Conservation (phyloP, 768 basidiomycete genomes). For the Amyloporia xantha region DNA sequence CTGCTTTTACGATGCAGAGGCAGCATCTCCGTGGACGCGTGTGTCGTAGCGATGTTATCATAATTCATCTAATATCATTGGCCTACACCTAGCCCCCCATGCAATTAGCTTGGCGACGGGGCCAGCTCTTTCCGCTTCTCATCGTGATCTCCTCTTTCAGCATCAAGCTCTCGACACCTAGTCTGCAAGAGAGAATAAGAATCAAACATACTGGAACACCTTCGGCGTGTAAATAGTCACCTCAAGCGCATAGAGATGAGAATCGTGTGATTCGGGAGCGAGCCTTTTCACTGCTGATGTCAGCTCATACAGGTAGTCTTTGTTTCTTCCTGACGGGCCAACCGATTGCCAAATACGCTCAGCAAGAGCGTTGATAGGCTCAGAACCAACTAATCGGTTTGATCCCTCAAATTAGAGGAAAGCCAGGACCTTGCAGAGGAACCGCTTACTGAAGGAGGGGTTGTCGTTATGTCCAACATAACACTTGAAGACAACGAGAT, state of each 20-base stretch:
- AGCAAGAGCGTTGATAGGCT: constrained; percentile 66
- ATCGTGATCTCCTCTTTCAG: background rate
- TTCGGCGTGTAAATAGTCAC: too few species aligned
- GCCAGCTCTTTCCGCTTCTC: background rate
- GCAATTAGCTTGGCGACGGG: too few species aligned
- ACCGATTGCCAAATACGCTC: constrained; percentile 63
- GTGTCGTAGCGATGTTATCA: too few species aligned
- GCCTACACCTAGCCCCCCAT: too few species aligned
- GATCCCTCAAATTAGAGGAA: background rate
- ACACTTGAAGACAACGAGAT: constrained; percentile 38
- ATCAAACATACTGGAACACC: background rate
- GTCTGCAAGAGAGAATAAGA: constrained; percentile 9
- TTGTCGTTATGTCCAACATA: constrained; percentile 87
- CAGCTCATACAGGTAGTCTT: constrained; percentile 87
- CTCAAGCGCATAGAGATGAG: constrained; percentile 73
- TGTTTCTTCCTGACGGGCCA: constrained; percentile 89
- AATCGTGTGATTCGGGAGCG: constrained; percentile 67
- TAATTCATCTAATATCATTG: too few species aligned
- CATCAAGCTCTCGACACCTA: constrained; percentile 20
- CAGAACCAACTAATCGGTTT: constrained; percentile 65
- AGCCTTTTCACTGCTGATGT: constrained; percentile 67
- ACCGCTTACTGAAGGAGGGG: constrained; percentile 74
- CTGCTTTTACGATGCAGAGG: too few species aligned
- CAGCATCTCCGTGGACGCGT: too few species aligned
- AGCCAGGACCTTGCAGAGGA: background rate